phyloP scores from a whole-genome alignment of 306 rosid genomes.

The Lithocarpus polystachyus region DNA sequence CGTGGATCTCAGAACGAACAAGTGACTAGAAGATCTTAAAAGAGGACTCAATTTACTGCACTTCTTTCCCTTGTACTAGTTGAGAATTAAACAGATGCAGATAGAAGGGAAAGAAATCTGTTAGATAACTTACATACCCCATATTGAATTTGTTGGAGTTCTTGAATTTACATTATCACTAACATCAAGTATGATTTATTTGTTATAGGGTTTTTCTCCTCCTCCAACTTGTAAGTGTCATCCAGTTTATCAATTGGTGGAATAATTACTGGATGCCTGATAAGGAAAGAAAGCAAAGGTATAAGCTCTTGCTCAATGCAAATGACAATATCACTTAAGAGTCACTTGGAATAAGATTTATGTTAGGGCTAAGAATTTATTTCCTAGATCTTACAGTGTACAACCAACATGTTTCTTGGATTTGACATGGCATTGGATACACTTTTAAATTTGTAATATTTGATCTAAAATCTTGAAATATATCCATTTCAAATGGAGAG shows the following conservation, averaged over 20 bases:
- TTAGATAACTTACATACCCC: not conserved
- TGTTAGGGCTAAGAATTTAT: too few relatives aligned
- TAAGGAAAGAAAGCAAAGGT: conserved; percentile 63
- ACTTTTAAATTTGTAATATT: too few relatives aligned
- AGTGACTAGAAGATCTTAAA: not conserved
- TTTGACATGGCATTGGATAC: too few relatives aligned
- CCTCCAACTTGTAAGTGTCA: conserved; percentile 73
- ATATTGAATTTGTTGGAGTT: not conserved
- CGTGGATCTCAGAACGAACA: not conserved
- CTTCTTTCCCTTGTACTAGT: not conserved
- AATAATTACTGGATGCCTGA: conserved; percentile 81
- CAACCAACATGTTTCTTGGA: too few relatives aligned
- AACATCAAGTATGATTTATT: conserved; percentile 12
- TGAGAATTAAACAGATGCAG: not conserved
- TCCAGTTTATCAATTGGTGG: conserved; percentile 88
- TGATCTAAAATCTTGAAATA: too few relatives aligned
- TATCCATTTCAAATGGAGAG: too few relatives aligned
- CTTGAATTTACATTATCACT: not conserved
- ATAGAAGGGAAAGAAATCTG: not conserved
- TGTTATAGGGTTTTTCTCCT: conserved; percentile 46
- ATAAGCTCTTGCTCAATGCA: conserved; percentile 2
- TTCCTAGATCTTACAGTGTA: too few relatives aligned
- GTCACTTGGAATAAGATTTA: too few relatives aligned
- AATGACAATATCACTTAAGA: not conserved
- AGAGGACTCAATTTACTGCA: not conserved